Conservation (phyloP, 352 stramenopile genomes). For the Labyrinthula sp. region DNA sequence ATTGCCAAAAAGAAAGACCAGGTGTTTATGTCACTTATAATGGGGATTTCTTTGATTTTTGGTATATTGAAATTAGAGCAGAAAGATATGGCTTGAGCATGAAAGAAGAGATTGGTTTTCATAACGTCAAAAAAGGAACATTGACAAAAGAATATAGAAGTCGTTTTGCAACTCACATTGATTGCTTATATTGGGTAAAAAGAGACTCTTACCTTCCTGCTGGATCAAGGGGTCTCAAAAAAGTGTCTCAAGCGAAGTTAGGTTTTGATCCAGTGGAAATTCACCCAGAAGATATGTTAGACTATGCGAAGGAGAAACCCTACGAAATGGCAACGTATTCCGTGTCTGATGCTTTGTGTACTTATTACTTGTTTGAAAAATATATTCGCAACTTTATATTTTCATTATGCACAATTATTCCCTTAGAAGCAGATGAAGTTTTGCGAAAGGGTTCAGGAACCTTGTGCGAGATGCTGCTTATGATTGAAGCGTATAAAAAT, state of each 20-base stretch:
- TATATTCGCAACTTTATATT: constrained; percentile 99
- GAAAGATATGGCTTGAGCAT: constrained; percentile 71
- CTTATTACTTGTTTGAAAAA: constrained; percentile 97
- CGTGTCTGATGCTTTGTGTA: constrained; percentile 97
- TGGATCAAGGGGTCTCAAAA: constrained; percentile 89
- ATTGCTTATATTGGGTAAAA: constrained; percentile 97
- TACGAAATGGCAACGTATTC: constrained; percentile 95
- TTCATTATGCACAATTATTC: constrained; percentile 96
- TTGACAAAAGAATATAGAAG: constrained; percentile 65
- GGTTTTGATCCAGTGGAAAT: constrained; percentile 92
- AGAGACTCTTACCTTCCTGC: constrained; percentile 95
- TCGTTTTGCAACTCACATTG: constrained; percentile 75
- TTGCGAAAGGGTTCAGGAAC: constrained; percentile 79
- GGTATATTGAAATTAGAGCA: constrained; percentile 78
- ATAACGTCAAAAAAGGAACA: constrained; percentile 16
- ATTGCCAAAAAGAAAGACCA: constrained; percentile 65
- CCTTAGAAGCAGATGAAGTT: constrained; percentile 88
- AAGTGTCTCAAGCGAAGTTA: constrained; percentile 96
- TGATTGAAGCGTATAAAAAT: constrained; percentile 85
- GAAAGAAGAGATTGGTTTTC: constrained; percentile 57
- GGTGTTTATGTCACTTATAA: constrained; percentile 99
- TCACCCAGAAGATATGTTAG: constrained; percentile 95
- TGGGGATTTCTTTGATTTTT: constrained; percentile 98
- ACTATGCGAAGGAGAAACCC: constrained; percentile 70
- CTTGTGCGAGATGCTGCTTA: constrained; percentile 92